These are phyloP conservation scores for Betula pendula DNA, from an alignment of 306 rosid species.

Conservation along the genomic window DNA sequence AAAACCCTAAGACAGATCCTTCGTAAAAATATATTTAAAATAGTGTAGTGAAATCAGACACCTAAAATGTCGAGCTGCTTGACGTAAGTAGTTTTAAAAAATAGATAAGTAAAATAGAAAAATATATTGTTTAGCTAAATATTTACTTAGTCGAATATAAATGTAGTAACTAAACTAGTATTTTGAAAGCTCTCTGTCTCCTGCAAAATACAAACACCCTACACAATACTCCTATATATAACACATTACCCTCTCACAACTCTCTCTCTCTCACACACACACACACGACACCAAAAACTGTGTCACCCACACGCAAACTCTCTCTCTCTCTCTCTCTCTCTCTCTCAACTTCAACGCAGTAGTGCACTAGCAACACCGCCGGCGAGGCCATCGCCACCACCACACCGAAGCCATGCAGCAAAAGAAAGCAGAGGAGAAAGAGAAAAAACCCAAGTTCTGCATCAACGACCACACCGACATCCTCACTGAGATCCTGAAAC, in stretches of 20 bases:
- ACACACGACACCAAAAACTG: too few species aligned
- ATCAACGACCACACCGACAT: constrained; percentile 93
- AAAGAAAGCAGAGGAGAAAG: constrained; percentile 27
- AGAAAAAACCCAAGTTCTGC: constrained; percentile 52
- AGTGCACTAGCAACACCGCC: background rate
- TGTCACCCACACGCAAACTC: background rate
- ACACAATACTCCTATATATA: constrained; percentile 2
- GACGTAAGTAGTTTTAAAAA: too few species aligned
- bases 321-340: background rate
- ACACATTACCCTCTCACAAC: constrained; percentile 1
- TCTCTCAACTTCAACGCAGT: background rate
- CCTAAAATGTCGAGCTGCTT: too few species aligned
- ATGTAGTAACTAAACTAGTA: too few species aligned
- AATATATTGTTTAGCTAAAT: too few species aligned
- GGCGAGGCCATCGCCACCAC: background rate
- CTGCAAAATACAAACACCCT: background rate
- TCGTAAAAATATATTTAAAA: too few species aligned
- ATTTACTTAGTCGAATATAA: too few species aligned
- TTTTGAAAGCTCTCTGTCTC: too few species aligned
- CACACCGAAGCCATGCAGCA: constrained; percentile 31
- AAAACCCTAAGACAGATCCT: too few species aligned
- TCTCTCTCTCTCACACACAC: constrained; percentile 2
- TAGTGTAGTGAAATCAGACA: too few species aligned
- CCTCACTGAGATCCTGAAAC: constrained; percentile 75
- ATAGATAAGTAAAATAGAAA: too few species aligned